Evolutionary conservation across 2,329 filamentous ascomycete genomes (phyloP).

Genomic region (Periconia sp.): DNA sequence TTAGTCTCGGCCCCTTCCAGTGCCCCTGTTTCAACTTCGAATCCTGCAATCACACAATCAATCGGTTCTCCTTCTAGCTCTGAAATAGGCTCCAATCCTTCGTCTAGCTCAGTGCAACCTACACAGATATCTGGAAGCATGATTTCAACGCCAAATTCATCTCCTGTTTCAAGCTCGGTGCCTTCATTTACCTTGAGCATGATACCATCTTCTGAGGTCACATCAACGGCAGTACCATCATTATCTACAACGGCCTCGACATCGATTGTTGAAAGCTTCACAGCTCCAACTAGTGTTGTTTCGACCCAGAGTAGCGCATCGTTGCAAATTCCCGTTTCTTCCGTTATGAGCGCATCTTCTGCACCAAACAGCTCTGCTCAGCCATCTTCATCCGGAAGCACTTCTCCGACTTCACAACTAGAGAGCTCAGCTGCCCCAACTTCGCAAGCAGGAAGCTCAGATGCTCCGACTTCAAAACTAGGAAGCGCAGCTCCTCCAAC

Average conservation of each 20-base stretch:
- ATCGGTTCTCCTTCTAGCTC: neutral
- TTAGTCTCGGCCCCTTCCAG: neutral
- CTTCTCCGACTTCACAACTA: too few species aligned
- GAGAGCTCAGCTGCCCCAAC: too few species aligned
- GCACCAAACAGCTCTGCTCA: neutral
- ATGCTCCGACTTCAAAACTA: too few species aligned
- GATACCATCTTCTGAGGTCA: neutral
- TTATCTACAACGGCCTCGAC: neutral
- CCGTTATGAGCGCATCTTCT: neutral
- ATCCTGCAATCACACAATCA: neutral
- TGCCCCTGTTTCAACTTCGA: neutral
- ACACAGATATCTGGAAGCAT: neutral
- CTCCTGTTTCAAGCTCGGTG: neutral
- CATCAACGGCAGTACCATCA: neutral
- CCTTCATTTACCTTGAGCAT: neutral
- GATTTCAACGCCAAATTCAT: neutral
- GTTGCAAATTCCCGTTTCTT: neutral
- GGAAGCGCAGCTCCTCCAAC: too few species aligned
- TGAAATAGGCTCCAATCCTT: neutral
- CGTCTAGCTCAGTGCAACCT: neutral
- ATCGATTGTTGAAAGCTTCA: neutral
- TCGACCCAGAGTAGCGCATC: neutral
- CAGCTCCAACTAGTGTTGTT: neutral
- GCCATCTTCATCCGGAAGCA: neutral
- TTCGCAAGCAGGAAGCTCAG: too few species aligned